These are phyloP conservation scores for Botrytis porri DNA, from an alignment of 2,329 filamentous ascomycete species.

Conservation along the genomic window DNA sequence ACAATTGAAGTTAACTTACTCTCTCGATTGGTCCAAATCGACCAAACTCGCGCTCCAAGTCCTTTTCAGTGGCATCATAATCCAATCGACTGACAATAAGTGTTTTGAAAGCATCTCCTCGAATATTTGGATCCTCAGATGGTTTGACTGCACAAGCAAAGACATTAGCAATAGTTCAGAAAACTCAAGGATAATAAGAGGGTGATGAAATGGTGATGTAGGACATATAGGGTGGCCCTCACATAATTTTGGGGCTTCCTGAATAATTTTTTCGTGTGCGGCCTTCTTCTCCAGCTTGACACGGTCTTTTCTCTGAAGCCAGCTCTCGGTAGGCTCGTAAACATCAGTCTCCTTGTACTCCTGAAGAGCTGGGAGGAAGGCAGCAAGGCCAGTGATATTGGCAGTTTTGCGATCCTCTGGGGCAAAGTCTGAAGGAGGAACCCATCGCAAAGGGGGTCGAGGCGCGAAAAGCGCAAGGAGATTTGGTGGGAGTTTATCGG, in stretches of 20 bases:
- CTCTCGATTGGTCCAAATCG: conserved; percentile 92
- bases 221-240: conserved; percentile 33
- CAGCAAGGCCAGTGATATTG: conserved; percentile 68
- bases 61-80: conserved; percentile 84
- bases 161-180: conserved; percentile 25
- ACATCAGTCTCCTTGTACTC: conserved; percentile 75
- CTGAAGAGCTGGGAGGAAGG: conserved; percentile 69
- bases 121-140: conserved; percentile 78
- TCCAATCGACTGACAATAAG: conserved; percentile 87
- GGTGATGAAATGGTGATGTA: conserved; percentile 28
- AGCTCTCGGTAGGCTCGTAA: conserved; percentile 84
- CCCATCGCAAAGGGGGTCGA: conserved; percentile 85
- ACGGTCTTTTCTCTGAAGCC: conserved; percentile 83
- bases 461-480: conserved; percentile 92
- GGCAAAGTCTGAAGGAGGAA: conserved; percentile 77
- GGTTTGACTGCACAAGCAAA: conserved; percentile 65
- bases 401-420: conserved; percentile 78
- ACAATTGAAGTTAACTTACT: conserved; percentile 48
- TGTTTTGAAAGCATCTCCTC: conserved; percentile 92
- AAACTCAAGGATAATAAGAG: neutral
- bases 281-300: conserved; percentile 77
- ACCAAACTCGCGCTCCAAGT: conserved; percentile 89
- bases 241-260: conserved; percentile 36
- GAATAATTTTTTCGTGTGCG: conserved; percentile 53
- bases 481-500: conserved; percentile 91